Conservation (phyloP, 2,329 filamentous ascomycete species). For the Metarhizium rileyi region DNA sequence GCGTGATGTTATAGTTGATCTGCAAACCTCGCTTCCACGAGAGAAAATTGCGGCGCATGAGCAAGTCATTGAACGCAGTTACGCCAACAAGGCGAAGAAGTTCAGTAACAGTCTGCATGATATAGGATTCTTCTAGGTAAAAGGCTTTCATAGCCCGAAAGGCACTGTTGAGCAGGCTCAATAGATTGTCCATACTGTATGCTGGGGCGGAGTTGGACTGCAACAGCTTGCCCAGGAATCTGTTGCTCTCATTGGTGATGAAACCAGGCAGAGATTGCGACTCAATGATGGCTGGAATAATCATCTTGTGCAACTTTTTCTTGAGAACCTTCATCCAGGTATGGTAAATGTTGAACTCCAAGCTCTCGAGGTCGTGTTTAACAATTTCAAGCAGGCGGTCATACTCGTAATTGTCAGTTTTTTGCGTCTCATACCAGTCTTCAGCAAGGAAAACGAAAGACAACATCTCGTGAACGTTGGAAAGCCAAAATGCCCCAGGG, state of each 20-base stretch:
- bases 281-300: conserved; percentile 97
- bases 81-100: conserved; percentile 88
- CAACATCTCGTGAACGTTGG: conserved; percentile 98
- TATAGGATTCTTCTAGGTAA: conserved; percentile 92
- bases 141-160: conserved; percentile 99
- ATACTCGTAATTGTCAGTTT: conserved; percentile 98
- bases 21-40: conserved; percentile 98
- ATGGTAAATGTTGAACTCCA: conserved; percentile 99
- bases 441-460: conserved; percentile 98
- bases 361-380: conserved; percentile 94
- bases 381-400: conserved; percentile 96
- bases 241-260: conserved; percentile 96
- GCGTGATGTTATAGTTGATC: conserved; percentile 99
- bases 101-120: conserved; percentile 91
- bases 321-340: conserved; percentile 99
- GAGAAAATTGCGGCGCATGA: conserved; percentile 97
- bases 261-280: conserved; percentile 97
- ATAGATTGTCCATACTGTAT: conserved; percentile 99
- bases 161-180: conserved; percentile 91
- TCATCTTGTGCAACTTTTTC: conserved; percentile 99
- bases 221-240: conserved; percentile 94
- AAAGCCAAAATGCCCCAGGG: conserved; percentile 95
- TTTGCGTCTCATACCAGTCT: conserved; percentile 99
- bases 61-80: conserved; percentile 93
- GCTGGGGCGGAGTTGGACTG: conserved; percentile 83